Conservation (phyloP, 2,329 filamentous ascomycete species). For the Trichoderma sp. region DNA sequence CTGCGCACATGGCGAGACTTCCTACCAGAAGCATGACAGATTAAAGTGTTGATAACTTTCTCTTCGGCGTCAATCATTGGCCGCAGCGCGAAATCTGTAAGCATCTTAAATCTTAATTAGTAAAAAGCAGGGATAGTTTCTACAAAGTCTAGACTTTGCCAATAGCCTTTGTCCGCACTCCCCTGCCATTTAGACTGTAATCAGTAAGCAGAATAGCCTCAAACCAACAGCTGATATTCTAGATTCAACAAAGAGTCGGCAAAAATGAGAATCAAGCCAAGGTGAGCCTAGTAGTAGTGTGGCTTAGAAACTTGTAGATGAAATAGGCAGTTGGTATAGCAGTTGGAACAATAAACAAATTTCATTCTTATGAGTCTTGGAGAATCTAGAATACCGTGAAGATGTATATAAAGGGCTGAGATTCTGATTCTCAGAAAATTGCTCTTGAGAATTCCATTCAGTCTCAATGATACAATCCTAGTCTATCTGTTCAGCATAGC, state of each 20-base stretch:
- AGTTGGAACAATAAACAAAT: neutral
- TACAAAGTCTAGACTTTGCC: neutral
- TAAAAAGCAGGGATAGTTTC: neutral
- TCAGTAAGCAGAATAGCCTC: neutral
- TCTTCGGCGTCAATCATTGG: neutral
- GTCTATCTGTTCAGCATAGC: neutral
- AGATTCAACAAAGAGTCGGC: neutral
- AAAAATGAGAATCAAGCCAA: neutral
- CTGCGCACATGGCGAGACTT: neutral
- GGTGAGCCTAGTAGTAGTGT: neutral
- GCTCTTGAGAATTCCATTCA: neutral
- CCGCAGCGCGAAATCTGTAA: neutral
- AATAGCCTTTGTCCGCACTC: neutral
- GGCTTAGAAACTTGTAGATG: neutral
- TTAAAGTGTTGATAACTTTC: neutral
- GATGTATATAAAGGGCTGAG: neutral
- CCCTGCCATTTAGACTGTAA: neutral
- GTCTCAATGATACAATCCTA: neutral
- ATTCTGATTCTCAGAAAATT: neutral
- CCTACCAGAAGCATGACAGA: neutral
- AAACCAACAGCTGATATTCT: neutral
- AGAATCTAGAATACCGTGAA: neutral
- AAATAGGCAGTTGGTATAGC: neutral
- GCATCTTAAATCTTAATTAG: neutral
- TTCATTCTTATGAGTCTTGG: neutral